Evolutionary conservation across 148 eudicot species (phyloP).

Genomic region (Vaccinium vitisidaea): DNA sequence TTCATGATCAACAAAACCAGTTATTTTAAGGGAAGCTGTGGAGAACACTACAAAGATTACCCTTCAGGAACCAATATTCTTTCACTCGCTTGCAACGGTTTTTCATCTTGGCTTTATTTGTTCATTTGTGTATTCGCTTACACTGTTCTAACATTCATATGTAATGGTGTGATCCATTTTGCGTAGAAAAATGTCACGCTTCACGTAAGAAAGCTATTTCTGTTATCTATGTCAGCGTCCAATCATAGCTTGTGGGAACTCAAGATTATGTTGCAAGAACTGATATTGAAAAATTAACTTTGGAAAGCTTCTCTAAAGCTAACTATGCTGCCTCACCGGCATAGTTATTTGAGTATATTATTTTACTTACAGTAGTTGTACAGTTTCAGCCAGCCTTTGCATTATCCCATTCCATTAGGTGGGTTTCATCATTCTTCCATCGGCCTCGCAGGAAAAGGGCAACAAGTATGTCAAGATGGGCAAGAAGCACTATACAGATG

Average conservation of each 20-base stretch:
- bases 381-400: background rate
- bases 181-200: background rate
- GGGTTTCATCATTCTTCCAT: background rate
- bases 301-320: background rate
- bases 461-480: conserved; percentile 87
- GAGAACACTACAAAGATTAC: background rate
- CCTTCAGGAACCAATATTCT: background rate
- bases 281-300: background rate
- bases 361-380: background rate
- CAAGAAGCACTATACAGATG: conserved; percentile 79
- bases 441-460: conserved; percentile 68
- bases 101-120: background rate
- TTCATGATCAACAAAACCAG: background rate
- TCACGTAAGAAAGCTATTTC: background rate
- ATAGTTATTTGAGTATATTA: background rate
- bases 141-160: background rate
- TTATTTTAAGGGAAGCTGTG: background rate
- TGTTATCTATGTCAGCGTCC: background rate
- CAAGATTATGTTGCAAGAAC: background rate
- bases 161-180: background rate
- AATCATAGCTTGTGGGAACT: background rate
- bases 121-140: background rate
- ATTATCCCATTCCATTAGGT: background rate
- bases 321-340: background rate
- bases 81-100: background rate